phyloP scores from a whole-genome alignment of 2,329 filamentous ascomycete genomes.

The Nothomitra cinnamomea region DNA sequence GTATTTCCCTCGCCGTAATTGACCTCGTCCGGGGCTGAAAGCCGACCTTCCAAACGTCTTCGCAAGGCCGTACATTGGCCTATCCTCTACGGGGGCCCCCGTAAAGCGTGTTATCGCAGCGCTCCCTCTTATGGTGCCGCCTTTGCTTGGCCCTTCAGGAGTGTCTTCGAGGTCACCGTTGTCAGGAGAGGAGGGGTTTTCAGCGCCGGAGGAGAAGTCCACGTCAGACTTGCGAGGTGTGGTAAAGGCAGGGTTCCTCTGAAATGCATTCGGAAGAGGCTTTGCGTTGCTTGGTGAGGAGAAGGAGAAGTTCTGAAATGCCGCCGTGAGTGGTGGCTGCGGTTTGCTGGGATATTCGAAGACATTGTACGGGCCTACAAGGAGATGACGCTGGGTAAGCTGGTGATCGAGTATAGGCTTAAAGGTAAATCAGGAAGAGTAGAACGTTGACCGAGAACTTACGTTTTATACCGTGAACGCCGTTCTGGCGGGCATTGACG shows the following conservation, averaged over 20 bases:
- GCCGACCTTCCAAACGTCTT: slow-evolving; percentile 20
- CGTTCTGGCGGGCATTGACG: slow-evolving; percentile 15
- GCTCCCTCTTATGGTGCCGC: neutral
- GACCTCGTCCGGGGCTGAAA: slow-evolving; percentile 44
- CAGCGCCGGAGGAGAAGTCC: slow-evolving; percentile 30
- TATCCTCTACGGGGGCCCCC: slow-evolving; percentile 19
- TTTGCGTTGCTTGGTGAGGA: slow-evolving; percentile 20
- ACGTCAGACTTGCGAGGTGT: slow-evolving; percentile 30
- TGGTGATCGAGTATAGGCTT: slow-evolving; percentile 11
- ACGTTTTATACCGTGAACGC: slow-evolving; percentile 23
- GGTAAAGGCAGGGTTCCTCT: slow-evolving; percentile 24
- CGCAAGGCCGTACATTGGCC: slow-evolving; percentile 25
- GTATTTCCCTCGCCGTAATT: slow-evolving; percentile 37
- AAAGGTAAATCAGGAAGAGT: slow-evolving; percentile 4
- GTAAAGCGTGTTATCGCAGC: slow-evolving; percentile 1
- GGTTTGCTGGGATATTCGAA: slow-evolving; percentile 33
- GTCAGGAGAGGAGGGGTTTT: slow-evolving; percentile 28
- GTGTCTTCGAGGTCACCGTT: slow-evolving; percentile 31
- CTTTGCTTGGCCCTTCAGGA: slow-evolving; percentile 18
- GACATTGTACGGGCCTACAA: slow-evolving; percentile 19
- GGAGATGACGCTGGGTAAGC: neutral
- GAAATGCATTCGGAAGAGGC: slow-evolving; percentile 20
- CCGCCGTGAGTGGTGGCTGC: slow-evolving; percentile 25
- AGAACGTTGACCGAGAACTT: slow-evolving; percentile 11
- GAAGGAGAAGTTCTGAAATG: slow-evolving; percentile 30